Evolutionary conservation across 768 basidiomycete species (phyloP).

Genomic region (Lentinula sp.): DNA sequence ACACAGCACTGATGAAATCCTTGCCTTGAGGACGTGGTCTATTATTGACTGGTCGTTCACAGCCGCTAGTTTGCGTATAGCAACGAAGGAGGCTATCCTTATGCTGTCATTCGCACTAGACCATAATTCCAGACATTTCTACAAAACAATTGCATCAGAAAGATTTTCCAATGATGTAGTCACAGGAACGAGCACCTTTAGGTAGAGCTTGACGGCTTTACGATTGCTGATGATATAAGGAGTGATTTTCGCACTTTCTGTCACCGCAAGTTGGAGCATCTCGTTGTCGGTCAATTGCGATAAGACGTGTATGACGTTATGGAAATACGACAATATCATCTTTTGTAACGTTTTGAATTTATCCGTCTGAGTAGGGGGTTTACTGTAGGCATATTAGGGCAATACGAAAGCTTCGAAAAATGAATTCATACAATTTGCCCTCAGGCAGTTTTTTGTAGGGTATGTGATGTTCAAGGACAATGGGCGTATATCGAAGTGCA

Average conservation of each 20-base stretch:
- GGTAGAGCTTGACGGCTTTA: slow-evolving; percentile 78
- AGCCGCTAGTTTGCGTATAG: slow-evolving; percentile 73
- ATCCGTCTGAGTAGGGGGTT: slow-evolving; percentile 72
- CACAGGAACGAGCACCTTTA: slow-evolving; percentile 56
- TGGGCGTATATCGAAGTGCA: slow-evolving; percentile 82
- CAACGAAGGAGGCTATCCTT: slow-evolving; percentile 81
- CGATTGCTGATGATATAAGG: slow-evolving; percentile 84
- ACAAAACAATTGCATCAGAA: slow-evolving; percentile 4
- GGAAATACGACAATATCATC: slow-evolving; percentile 83
- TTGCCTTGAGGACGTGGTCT: slow-evolving; percentile 83
- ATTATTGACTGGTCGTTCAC: slow-evolving; percentile 74
- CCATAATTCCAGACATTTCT: slow-evolving; percentile 87
- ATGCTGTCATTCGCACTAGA: slow-evolving; percentile 73
- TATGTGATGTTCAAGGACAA: slow-evolving; percentile 80
- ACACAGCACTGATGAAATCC: slow-evolving; percentile 6
- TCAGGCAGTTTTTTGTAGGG: slow-evolving; percentile 78
- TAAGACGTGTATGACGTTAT: slow-evolving; percentile 76
- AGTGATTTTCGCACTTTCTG: slow-evolving; percentile 82
- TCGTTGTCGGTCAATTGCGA: slow-evolving; percentile 68
- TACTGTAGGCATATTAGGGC: slow-evolving; percentile 40
- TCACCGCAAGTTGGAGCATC: slow-evolving; percentile 61
- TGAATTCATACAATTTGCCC: slow-evolving; percentile 73
- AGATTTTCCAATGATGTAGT: neutral
- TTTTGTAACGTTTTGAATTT: slow-evolving; percentile 86
- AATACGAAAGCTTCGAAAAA: neutral